These are phyloP conservation scores for Paulownia fortunei DNA, from an alignment of 257 asterid species.

Conservation along the genomic window DNA sequence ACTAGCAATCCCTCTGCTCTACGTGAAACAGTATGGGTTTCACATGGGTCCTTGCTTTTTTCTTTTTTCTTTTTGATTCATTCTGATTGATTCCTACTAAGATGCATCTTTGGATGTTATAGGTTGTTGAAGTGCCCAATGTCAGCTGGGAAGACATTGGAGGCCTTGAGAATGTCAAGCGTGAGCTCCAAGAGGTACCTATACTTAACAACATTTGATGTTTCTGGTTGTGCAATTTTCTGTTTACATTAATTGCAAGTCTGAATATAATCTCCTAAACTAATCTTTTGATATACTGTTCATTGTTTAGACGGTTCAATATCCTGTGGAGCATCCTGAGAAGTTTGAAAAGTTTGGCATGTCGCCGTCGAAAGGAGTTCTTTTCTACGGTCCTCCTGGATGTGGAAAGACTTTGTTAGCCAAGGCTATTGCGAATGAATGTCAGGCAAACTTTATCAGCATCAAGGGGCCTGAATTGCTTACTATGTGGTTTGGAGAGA, in stretches of 20 bases:
- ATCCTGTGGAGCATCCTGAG: conserved; percentile 98
- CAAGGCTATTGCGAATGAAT: conserved; percentile 93
- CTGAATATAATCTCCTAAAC: conserved; percentile 1
- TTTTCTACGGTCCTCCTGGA: conserved; percentile 93
- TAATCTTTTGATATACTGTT: conserved; percentile 61
- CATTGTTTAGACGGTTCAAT: too few relatives aligned
- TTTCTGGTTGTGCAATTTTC: neutral
- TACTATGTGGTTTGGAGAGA: conserved; percentile 98
- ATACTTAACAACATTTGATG: neutral
- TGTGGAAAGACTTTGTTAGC: conserved; percentile 92
- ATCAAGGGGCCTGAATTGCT: conserved; percentile 92
- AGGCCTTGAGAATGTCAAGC: conserved; percentile 87
- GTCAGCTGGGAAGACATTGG: conserved; percentile 88
- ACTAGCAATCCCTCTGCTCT: conserved; percentile 94
- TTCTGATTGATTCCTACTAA: conserved; percentile 8
- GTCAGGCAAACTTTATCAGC: conserved; percentile 93
- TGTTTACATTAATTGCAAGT: neutral
- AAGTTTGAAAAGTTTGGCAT: conserved; percentile 93
- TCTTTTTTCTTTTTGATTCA: neutral
- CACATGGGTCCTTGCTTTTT: too few relatives aligned
- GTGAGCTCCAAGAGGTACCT: conserved; percentile 93
- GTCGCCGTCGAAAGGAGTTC: conserved; percentile 97
- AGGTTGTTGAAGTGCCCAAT: conserved; percentile 97
- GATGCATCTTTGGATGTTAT: conserved; percentile 16
- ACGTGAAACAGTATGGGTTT: conserved; percentile 80